Evolutionary conservation across 345 rosid genomes (phyloP), one percentile per base, ranked within the genome.

Genomic region (Arabidopsis arenosa): DNA sequence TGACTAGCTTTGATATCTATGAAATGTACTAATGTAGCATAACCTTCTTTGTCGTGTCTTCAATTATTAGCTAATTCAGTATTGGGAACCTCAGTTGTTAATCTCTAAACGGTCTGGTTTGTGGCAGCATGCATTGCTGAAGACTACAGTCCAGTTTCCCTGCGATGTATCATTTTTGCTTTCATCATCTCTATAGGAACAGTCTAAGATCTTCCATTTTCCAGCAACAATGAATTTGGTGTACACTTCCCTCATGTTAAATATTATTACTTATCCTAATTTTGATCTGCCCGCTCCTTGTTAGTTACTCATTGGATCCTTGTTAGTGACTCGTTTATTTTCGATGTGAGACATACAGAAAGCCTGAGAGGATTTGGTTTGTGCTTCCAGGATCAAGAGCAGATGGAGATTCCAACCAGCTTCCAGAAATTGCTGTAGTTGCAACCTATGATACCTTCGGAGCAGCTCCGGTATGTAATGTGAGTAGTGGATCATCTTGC

Each of bases 31-130:
- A 23, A 23, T 23, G 26, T 23, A 23, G 26, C 26, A 23, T 23
- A 23, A 23, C 26, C 26, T 23, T 23, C 26, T 23, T 23, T 23
- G 26, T 23, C 26, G 26, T 23, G 26, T 23, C 26, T 23, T 23
- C 26, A 23, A 23, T 23, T 23, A 23, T 23, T 58, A 51, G 28
- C 57, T 66, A 7, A 58, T 59, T 72, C 18, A 56, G 68, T 71
- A 65, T 15, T 58, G 39, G 26, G 65, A 70, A 58, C 67, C 47
- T 56, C 30, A 49, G 68, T 58, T 57, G 62, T 58, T 49, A 49
- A 40, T 0, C 9, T 48, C 41, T 57, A 23, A 66, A 48, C 65
- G 54, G 37, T 39, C 57, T 72, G 26, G 48, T 49, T 71, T 66
- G 41, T 71, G 65, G 45, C 55, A 15, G 52, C 41, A 36, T 65